phyloP scores from a whole-genome alignment of 148 eudicot genomes.

The Spergularia marina region DNA sequence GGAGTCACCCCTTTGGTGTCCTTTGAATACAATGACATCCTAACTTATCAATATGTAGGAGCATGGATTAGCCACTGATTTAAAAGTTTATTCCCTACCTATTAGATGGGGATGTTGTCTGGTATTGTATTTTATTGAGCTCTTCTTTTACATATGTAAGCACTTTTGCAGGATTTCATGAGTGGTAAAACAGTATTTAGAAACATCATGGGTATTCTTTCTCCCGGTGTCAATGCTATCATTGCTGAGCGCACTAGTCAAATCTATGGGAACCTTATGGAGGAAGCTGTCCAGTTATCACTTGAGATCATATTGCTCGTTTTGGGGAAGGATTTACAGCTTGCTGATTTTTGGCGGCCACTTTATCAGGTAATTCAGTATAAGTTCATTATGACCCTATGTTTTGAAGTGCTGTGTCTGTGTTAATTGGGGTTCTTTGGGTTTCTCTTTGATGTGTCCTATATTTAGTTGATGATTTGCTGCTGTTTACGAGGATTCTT shows the following conservation, averaged over 20 bases:
- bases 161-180: slow-evolving; percentile 84
- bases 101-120: neutral
- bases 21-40: no score
- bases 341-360: slow-evolving; percentile 95
- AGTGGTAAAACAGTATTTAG: slow-evolving; percentile 89
- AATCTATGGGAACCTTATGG: slow-evolving; percentile 69
- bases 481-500: neutral
- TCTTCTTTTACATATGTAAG: neutral
- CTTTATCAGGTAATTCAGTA: slow-evolving; percentile 65
- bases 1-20: no score
- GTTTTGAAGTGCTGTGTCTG: neutral
- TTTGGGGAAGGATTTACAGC: slow-evolving; percentile 67
- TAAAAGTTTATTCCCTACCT: neutral
- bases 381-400: neutral
- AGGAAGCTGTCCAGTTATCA: slow-evolving; percentile 76
- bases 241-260: slow-evolving; percentile 75
- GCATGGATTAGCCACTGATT: neutral
- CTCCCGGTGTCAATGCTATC: slow-evolving; percentile 75
- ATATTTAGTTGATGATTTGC: neutral
- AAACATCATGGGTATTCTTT: slow-evolving; percentile 82
- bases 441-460: neutral
- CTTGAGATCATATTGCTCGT: slow-evolving; percentile 77
- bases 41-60: neutral
- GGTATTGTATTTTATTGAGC: neutral
- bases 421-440: neutral